Evolutionary conservation across 306 rosid genomes (phyloP).

Genomic region (Rosa persica): DNA sequence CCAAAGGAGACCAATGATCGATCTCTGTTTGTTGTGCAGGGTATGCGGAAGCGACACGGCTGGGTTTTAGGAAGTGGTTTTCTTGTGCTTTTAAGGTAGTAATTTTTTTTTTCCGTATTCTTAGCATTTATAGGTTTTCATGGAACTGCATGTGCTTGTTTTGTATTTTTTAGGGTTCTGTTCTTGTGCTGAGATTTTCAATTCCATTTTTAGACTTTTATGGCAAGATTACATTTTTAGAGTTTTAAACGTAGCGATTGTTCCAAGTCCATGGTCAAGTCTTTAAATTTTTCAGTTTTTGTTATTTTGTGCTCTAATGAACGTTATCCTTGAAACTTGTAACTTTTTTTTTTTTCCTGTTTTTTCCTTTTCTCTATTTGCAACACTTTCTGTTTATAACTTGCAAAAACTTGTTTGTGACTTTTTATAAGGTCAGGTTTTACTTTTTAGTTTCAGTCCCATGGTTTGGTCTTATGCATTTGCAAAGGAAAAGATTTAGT

Average conservation of each 20-base stretch:
- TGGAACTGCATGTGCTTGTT: neutral
- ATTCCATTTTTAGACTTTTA: neutral
- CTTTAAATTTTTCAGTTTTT: neutral
- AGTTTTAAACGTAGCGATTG: neutral
- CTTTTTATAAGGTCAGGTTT: neutral
- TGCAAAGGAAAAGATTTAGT: neutral
- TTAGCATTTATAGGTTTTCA: neutral
- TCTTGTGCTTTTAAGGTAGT: too few species aligned
- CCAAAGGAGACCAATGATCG: too few species aligned
- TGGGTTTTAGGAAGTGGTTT: too few species aligned
- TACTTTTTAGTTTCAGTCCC: neutral
- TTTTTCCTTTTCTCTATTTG: neutral
- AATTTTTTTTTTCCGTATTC: neutral
- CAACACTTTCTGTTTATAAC: neutral
- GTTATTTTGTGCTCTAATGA: neutral
- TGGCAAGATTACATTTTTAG: neutral
- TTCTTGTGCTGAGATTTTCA: neutral
- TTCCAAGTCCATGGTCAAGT: neutral
- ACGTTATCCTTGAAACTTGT: neutral
- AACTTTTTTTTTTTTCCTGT: too few species aligned
- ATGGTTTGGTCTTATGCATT: neutral
- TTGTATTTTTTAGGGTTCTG: neutral
- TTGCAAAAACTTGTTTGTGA: neutral
- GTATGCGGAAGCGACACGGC: too few species aligned
- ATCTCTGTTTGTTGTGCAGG: too few species aligned